These are phyloP conservation scores for Ophiostoma tasmaniense DNA, from an alignment of 2,329 filamentous ascomycete species.

Conservation along the genomic window DNA sequence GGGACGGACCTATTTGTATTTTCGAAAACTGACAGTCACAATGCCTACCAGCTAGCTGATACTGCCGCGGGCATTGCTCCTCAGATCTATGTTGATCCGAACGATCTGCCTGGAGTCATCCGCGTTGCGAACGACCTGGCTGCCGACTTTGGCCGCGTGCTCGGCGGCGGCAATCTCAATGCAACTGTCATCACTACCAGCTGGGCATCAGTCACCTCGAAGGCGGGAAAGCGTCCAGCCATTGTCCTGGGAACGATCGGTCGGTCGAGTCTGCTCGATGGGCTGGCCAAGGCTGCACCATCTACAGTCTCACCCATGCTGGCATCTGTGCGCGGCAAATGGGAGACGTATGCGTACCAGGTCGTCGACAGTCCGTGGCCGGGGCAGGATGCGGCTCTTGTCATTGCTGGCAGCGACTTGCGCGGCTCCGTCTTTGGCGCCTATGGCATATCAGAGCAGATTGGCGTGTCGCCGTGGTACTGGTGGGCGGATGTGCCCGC, in stretches of 20 bases:
- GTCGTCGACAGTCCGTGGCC: background rate
- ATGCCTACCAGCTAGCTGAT: background rate
- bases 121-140: background rate
- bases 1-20: background rate
- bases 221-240: background rate
- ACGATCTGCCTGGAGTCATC: background rate
- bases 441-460: background rate
- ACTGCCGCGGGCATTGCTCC: background rate
- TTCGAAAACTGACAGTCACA: background rate
- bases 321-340: background rate
- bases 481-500: background rate
- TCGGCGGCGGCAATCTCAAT: background rate
- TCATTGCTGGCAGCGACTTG: background rate
- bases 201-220: background rate
- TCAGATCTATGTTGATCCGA: background rate
- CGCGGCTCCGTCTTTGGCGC: background rate
- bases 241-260: background rate
- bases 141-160: background rate
- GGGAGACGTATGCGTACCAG: background rate
- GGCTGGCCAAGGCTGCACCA: background rate
- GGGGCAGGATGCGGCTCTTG: background rate
- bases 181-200: background rate
- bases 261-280: background rate
- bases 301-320: background rate
- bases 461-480: background rate